Evolutionary conservation across 306 rosid species (phyloP).

Genomic region (Pterocarpus macrocarpus): DNA sequence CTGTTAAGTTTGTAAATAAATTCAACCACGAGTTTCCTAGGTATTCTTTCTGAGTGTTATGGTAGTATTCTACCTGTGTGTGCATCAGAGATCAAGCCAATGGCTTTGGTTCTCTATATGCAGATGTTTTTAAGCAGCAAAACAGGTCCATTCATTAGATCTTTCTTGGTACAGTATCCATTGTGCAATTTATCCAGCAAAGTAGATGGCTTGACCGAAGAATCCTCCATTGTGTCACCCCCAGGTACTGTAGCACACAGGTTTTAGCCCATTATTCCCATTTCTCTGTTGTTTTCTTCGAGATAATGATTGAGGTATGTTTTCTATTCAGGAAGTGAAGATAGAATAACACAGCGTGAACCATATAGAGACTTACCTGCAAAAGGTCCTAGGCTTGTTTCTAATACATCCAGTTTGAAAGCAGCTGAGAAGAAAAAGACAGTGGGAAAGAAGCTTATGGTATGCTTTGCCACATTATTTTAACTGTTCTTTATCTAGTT

Average conservation of each 20-base stretch:
- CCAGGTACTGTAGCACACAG: slow-evolving; percentile 55
- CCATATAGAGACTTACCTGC: slow-evolving; percentile 29
- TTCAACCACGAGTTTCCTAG: slow-evolving; percentile 2
- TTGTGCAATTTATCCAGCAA: slow-evolving; percentile 45
- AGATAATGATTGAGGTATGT: slow-evolving; percentile 27
- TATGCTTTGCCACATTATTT: slow-evolving; percentile 31
- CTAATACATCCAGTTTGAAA: slow-evolving; percentile 45
- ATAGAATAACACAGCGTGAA: slow-evolving; percentile 38
- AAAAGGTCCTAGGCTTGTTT: slow-evolving; percentile 48
- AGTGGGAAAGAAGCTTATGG: slow-evolving; percentile 60
- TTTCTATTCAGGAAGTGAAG: slow-evolving; percentile 55
- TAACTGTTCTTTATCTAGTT: slow-evolving; percentile 2
- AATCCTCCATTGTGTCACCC: slow-evolving; percentile 48
- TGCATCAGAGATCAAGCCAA: slow-evolving; percentile 13
- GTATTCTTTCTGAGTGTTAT: slow-evolving; percentile 2
- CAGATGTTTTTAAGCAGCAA: slow-evolving; percentile 11
- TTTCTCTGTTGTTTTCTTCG: slow-evolving; percentile 36
- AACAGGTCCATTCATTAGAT: slow-evolving; percentile 22
- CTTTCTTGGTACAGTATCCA: slow-evolving; percentile 61
- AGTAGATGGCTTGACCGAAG: slow-evolving; percentile 54
- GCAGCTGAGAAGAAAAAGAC: slow-evolving; percentile 62
- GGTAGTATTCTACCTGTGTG: slow-evolving; percentile 14
- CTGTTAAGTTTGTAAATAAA: not conserved
- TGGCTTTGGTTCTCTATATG: slow-evolving; percentile 23
- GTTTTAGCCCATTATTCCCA: slow-evolving; percentile 4